Evolutionary conservation across 2,329 filamentous ascomycete genomes (phyloP), one percentile per base, ranked within the genome.

Genomic region (Alternaria panax): DNA sequence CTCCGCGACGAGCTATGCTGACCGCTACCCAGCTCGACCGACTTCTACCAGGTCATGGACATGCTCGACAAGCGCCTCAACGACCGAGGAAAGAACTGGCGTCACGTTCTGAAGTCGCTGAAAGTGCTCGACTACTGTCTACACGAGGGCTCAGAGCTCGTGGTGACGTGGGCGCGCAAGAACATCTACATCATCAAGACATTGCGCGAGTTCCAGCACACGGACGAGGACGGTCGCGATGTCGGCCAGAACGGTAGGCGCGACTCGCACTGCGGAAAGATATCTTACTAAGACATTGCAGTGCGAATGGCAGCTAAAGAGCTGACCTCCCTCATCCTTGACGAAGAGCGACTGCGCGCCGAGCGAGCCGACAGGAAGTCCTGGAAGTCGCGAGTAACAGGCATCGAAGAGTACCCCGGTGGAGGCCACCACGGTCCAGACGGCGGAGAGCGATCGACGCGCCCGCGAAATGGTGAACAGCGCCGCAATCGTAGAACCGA

Each of bases 21-120:
- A 78, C 65, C 42, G 42, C 22, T 57, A 38, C 46, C 40, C 70
- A 96, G 94, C 76, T 93, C 93, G 34, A 94, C 91, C 80, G 95
- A 98, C 79, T 99, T 99, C 82, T 97, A 97, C 83, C 94, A 99
- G 78, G 97, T 99, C 73, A 97, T 99, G 90, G 95, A 99, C 79
- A 99, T 99, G 92, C 85, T 99, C 68, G 95, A 99, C 81, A 98
- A 98, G 84, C 90, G 95, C 69, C 83, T 99, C 74, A 99, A 99
- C 74, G 95, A 99, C 80, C 98, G 99, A 81, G 95, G 95, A 75
- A 99, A 98, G 85, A 99, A 99, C 79, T 99, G 95, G 95, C 90
- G 95, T 72, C 95, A 99, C 78, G 95, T 99, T 12, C 83, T 99
- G 60, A 99, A 99, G 81, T 96, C 95, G 41, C 84, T 99, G 69